Conservation (phyloP, 1,139 yeast genomes). For the Zygosaccharomyces sapae region DNA sequence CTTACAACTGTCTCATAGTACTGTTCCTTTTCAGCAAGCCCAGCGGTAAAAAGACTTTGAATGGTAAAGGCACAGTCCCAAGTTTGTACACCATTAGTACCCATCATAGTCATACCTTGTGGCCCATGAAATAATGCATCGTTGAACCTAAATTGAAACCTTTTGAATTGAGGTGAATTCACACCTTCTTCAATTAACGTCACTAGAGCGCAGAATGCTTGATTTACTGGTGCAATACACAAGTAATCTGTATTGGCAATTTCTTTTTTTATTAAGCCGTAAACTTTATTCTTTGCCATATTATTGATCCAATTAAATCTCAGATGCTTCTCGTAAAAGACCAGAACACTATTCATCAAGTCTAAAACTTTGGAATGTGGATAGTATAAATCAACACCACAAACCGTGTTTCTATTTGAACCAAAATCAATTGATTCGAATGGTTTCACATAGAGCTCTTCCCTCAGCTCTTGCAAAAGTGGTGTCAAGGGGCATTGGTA, state of each 20-base stretch:
- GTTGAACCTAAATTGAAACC: slow-evolving; percentile 56
- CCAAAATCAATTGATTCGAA: slow-evolving; percentile 66
- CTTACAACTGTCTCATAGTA: slow-evolving; percentile 58
- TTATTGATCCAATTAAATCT: slow-evolving; percentile 73
- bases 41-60: slow-evolving; percentile 78
- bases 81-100: slow-evolving; percentile 95
- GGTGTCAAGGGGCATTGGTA: slow-evolving; percentile 60
- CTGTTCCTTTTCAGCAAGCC: slow-evolving; percentile 66
- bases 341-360: slow-evolving; percentile 55
- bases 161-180: slow-evolving; percentile 56
- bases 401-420: slow-evolving; percentile 72
- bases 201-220: slow-evolving; percentile 76
- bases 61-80: slow-evolving; percentile 95
- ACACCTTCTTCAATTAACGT: slow-evolving; percentile 65
- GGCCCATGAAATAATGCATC: slow-evolving; percentile 83
- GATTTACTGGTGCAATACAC: slow-evolving; percentile 92
- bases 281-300: slow-evolving; percentile 50
- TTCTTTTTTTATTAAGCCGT: slow-evolving; percentile 69
- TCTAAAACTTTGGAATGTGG: slow-evolving; percentile 77
- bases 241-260: slow-evolving; percentile 71
- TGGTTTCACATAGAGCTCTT: slow-evolving; percentile 69
- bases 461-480: slow-evolving; percentile 57
- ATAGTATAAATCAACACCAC: slow-evolving; percentile 88
- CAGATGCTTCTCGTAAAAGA: slow-evolving; percentile 59
- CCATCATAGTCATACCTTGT: slow-evolving; percentile 90